phyloP scores from a whole-genome alignment of 1,284 basidiomycete genomes.

The Hypsizygus ulmarius region DNA sequence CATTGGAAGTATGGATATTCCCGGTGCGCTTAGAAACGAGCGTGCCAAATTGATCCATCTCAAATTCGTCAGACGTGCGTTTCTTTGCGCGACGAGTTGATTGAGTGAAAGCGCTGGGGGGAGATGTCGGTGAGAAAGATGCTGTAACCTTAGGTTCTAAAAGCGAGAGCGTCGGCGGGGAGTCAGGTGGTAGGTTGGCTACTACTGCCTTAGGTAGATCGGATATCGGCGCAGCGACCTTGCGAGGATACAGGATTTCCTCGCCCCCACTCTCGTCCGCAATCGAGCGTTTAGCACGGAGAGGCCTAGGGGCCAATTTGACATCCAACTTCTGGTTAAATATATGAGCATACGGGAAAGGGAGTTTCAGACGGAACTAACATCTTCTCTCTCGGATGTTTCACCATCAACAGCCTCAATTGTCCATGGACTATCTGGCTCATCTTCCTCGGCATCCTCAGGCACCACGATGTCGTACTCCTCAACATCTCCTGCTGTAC shows the following conservation, averaged over 20 bases:
- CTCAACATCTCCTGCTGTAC: constrained; percentile 29
- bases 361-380: constrained; percentile 31
- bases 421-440: constrained; percentile 80
- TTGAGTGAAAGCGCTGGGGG: constrained; percentile 61
- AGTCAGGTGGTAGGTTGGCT: constrained; percentile 13
- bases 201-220: constrained; percentile 31
- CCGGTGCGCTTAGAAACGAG: constrained; percentile 51
- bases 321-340: constrained; percentile 35
- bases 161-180: background rate
- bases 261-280: constrained; percentile 80
- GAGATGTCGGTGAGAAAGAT: constrained; percentile 35
- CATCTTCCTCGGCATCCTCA: constrained; percentile 39
- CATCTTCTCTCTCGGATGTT: constrained; percentile 64
- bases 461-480: constrained; percentile 45
- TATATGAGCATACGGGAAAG: constrained; percentile 10
- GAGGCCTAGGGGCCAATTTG: constrained; percentile 42
- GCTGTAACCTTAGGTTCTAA: constrained; percentile 6
- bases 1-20: constrained; percentile 33
- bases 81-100: constrained; percentile 63
- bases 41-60: constrained; percentile 65
- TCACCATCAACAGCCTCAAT: constrained; percentile 83
- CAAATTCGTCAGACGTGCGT: constrained; percentile 79
- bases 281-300: constrained; percentile 59
- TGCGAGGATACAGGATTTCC: constrained; percentile 79
- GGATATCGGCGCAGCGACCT: constrained; percentile 38